Conservation (phyloP, 495 filamentous ascomycete genomes). For the Podospora fimiseda region DNA sequence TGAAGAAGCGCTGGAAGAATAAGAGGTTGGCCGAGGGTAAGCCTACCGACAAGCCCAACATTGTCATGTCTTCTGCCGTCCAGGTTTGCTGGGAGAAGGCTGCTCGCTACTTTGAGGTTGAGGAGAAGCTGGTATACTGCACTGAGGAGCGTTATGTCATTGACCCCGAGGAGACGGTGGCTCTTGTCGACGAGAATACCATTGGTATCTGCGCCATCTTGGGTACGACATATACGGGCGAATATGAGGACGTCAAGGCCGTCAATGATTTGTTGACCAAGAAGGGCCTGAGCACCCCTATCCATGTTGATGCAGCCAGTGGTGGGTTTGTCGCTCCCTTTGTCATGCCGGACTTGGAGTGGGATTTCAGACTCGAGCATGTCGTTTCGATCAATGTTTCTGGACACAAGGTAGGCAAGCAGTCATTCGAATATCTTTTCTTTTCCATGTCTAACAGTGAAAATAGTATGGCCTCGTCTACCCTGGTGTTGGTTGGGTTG, state of each 20-base stretch:
- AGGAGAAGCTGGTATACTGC: constrained; percentile 85
- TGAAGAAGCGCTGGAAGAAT: constrained; percentile 95
- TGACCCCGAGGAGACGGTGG: constrained; percentile 74
- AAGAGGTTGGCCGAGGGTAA: constrained; percentile 71
- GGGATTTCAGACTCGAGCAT: constrained; percentile 83
- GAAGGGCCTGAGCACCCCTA: constrained; percentile 66
- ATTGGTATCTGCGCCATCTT: constrained; percentile 89
- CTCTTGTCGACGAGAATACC: constrained; percentile 89
- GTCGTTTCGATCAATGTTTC: constrained; percentile 90
- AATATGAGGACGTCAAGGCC: constrained; percentile 87
- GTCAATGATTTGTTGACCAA: constrained; percentile 77
- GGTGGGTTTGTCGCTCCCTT: constrained; percentile 91
- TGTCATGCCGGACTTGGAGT: constrained; percentile 68
- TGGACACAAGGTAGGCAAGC: constrained; percentile 90
- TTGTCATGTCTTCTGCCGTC: constrained; percentile 87
- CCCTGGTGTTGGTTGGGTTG: constrained; percentile 86
- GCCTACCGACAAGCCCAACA: constrained; percentile 68
- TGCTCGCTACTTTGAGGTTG: constrained; percentile 87
- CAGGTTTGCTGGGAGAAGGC: constrained; percentile 98
- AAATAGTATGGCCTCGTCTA: constrained; percentile 59
- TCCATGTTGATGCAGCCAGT: constrained; percentile 86
- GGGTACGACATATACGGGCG: constrained; percentile 90
- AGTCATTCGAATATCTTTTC: constrained; percentile 28
- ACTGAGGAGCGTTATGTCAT: constrained; percentile 75
- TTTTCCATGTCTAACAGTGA: not conserved